A percentile compares a stretch with the other conserved stretches of the same genome.
phyloP scores from a whole-genome alignment of 257 asterid genomes.

The Solanum gandarillasii region DNA sequence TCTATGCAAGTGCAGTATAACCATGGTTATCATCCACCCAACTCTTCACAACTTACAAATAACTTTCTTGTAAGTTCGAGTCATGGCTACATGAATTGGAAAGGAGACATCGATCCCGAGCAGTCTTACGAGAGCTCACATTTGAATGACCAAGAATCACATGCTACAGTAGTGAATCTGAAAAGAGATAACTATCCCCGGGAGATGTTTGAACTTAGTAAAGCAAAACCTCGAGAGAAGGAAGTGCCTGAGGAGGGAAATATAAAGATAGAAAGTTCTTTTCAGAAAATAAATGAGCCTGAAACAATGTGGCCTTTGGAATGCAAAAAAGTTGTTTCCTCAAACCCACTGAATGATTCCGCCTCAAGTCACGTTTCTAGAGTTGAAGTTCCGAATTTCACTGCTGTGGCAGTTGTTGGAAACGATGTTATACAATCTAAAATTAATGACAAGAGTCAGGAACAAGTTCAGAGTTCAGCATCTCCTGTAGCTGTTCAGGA shows the following conservation, averaged over 20 bases:
- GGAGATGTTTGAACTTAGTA: slow-evolving; percentile 25
- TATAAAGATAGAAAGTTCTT: slow-evolving; percentile 36
- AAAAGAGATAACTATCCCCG: slow-evolving; percentile 22
- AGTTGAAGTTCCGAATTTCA: slow-evolving; percentile 25
- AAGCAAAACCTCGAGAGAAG: slow-evolving; percentile 27
- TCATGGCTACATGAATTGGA: slow-evolving; percentile 20
- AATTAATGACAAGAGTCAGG: slow-evolving; percentile 28
- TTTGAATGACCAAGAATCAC: slow-evolving; percentile 19
- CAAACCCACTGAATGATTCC: slow-evolving; percentile 15
- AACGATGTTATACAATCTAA: slow-evolving; percentile 18
- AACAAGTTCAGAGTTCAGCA: slow-evolving; percentile 11
- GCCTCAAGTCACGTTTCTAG: slow-evolving; percentile 10
- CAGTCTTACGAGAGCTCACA: slow-evolving; percentile 22
- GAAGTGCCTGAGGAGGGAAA: slow-evolving; percentile 30
- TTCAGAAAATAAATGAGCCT: slow-evolving; percentile 28
- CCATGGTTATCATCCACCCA: slow-evolving; percentile 30
- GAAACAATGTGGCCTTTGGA: slow-evolving; percentile 23
- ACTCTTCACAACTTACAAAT: slow-evolving; percentile 24
- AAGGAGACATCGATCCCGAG: slow-evolving; percentile 16
- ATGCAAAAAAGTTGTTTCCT: slow-evolving; percentile 26
- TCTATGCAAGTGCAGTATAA: slow-evolving; percentile 8
- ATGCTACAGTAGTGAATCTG: slow-evolving; percentile 18
- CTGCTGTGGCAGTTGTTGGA: slow-evolving; percentile 20
- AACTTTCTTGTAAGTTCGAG: slow-evolving; percentile 20
- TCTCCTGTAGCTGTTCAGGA: slow-evolving; percentile 25